These are phyloP conservation scores for Phytophthora brassicae DNA, from an alignment of 352 stramenopile genomes.

Conservation along the genomic window DNA sequence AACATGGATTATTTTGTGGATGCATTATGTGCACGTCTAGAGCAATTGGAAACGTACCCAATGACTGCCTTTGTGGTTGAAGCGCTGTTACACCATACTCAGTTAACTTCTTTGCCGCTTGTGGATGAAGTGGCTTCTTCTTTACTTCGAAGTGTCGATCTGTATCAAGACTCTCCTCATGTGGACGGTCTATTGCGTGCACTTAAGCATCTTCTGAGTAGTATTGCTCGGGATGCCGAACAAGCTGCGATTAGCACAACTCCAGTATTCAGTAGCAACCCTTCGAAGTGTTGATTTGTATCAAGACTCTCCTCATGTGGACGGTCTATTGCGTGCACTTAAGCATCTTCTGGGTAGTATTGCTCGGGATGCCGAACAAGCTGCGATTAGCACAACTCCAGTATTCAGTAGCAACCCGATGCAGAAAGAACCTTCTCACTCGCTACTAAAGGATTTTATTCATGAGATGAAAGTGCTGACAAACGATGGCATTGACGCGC, in stretches of 20 bases:
- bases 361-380: conserved; percentile 20
- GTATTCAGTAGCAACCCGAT: too few relatives aligned
- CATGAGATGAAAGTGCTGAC: conserved; percentile 62
- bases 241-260: conserved; percentile 7
- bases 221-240: conserved; percentile 36
- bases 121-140: conserved; percentile 74
- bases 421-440: conserved; percentile 10
- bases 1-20: conserved; percentile 92
- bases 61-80: conserved; percentile 80
- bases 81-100: conserved; percentile 62
- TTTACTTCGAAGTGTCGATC: conserved; percentile 74
- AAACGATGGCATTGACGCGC: conserved; percentile 31
- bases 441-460: conserved; percentile 55
- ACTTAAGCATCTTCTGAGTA: conserved; percentile 57
- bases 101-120: conserved; percentile 67
- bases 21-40: conserved; percentile 66
- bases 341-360: conserved; percentile 60
- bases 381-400: conserved; percentile 2
- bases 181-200: conserved; percentile 54
- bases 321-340: conserved; percentile 59
- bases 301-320: conserved; percentile 56
- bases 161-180: conserved; percentile 66
- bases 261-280: conserved; percentile 2
- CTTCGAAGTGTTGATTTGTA: conserved; percentile 74
- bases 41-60: conserved; percentile 69